Conservation (phyloP, 331 rosid genomes). For the Pyrus hybrid region DNA sequence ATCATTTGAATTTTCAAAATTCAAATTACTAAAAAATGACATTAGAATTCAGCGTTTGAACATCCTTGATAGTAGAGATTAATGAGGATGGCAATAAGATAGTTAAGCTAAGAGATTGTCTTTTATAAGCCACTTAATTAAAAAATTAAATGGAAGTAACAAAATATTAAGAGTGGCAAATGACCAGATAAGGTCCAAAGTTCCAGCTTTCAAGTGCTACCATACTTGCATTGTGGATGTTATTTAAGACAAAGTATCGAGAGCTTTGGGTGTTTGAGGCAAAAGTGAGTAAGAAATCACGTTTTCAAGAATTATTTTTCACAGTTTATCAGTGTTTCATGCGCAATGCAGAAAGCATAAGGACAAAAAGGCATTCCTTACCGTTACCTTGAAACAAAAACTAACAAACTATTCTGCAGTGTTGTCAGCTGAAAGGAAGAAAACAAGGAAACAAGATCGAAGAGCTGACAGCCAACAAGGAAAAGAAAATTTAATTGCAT, state of each 20-base stretch:
- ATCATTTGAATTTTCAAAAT: background rate
- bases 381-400: constrained; percentile 68
- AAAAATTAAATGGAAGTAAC: too few relatives aligned
- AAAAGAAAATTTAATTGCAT: constrained; percentile 38
- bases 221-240: background rate
- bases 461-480: constrained; percentile 45
- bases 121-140: background rate
- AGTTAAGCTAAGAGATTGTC: background rate
- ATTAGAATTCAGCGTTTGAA: background rate
- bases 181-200: background rate
- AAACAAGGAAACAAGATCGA: constrained; percentile 28
- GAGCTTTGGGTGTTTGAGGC: background rate
- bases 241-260: background rate
- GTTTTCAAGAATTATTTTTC: constrained; percentile 39
- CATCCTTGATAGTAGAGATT: background rate
- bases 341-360: constrained; percentile 44
- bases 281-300: constrained; percentile 5
- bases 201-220: background rate
- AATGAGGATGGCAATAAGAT: background rate
- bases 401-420: constrained; percentile 43
- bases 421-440: constrained; percentile 44
- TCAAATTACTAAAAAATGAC: too few relatives aligned
- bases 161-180: too few relatives aligned
- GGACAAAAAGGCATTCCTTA: constrained; percentile 34
- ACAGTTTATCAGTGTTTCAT: constrained; percentile 66